phyloP scores from a whole-genome alignment of 2,329 filamentous ascomycete genomes.

The Fusarium sp. region DNA sequence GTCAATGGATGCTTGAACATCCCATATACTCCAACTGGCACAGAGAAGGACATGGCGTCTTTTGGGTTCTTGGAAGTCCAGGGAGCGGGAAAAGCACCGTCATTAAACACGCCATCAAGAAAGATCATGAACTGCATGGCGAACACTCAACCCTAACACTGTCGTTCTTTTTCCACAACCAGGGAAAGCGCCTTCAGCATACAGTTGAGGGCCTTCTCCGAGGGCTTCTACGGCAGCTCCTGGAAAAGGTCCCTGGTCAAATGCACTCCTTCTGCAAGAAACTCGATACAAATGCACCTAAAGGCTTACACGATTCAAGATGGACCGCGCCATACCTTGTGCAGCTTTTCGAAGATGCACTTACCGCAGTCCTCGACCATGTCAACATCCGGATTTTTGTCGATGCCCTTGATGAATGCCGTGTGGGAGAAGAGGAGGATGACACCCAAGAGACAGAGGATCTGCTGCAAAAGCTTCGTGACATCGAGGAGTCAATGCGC shows the following conservation, averaged over 20 bases:
- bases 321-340: background rate
- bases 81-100: background rate
- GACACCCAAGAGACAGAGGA: background rate
- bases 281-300: background rate
- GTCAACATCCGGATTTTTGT: background rate
- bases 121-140: too few species aligned
- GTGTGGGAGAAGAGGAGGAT: background rate
- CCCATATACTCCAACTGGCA: background rate
- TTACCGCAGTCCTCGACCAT: background rate
- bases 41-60: background rate
- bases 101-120: background rate
- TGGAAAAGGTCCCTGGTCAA: slow-evolving; percentile 28
- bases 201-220: background rate
- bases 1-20: background rate
- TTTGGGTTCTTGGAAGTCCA: background rate
- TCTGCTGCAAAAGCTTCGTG: background rate
- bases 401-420: background rate
- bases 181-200: background rate
- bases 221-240: background rate
- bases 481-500: rapidly evolving
- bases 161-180: background rate
- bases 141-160: background rate
- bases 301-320: background rate
- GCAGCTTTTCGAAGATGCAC: background rate
- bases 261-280: background rate